Evolutionary conservation across 805 yeast genomes (phyloP).

Genomic region (Yarrowia divulgata): DNA sequence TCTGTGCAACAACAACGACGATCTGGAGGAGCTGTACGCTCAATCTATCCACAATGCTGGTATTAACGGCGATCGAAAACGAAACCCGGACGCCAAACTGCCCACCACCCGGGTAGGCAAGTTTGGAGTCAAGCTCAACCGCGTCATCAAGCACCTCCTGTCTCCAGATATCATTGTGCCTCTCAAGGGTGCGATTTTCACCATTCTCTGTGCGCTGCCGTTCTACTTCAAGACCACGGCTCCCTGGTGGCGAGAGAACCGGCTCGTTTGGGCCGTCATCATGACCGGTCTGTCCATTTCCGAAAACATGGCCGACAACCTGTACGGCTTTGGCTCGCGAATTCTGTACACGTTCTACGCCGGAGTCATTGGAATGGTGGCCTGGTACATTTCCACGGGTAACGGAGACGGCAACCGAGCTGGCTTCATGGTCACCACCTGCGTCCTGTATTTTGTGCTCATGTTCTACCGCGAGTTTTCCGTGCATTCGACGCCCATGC

Average conservation of each 20-base stretch:
- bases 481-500: conserved; percentile 47
- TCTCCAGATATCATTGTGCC: conserved; percentile 43
- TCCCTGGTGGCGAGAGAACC: conserved; percentile 43
- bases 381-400: conserved; percentile 51
- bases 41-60: conserved; percentile 6
- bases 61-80: conserved; percentile 1
- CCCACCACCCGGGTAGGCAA: neutral
- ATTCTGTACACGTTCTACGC: conserved; percentile 48
- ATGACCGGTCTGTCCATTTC: conserved; percentile 48
- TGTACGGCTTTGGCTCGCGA: conserved; percentile 47
- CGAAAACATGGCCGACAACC: conserved; percentile 49
- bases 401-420: conserved; percentile 49
- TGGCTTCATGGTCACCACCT: conserved; percentile 46
- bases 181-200: conserved; percentile 45
- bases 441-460: conserved; percentile 42
- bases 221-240: conserved; percentile 46
- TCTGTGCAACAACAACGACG: conserved; percentile 26
- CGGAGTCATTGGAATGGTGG: conserved; percentile 48
- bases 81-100: conserved; percentile 34
- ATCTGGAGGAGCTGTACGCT: conserved; percentile 13
- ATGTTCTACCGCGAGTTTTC: conserved; percentile 47
- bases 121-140: conserved; percentile 15
- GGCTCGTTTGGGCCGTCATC: conserved; percentile 49
- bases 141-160: conserved; percentile 11
- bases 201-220: conserved; percentile 45